A percentile compares a stretch with the other conserved stretches of the same genome.
Evolutionary conservation across 768 basidiomycete species (phyloP).

Genomic region (Chalciporus pseudorubinellus): DNA sequence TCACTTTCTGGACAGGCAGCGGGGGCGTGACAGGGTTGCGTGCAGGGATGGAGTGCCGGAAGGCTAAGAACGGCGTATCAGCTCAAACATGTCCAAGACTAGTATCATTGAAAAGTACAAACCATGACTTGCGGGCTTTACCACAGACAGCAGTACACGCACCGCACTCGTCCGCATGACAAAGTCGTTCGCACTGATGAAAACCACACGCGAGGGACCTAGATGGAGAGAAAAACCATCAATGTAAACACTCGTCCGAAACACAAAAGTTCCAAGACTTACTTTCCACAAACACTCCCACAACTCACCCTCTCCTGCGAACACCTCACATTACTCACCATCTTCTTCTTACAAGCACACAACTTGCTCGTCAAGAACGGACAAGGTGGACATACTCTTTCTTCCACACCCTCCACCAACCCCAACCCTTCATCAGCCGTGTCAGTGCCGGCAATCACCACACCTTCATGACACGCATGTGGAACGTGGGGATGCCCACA

Average conservation of each 20-base stretch:
- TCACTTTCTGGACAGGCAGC: slow-evolving; percentile 76
- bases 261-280: slow-evolving; percentile 23
- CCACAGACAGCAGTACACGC: slow-evolving; percentile 75
- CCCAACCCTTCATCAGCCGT: slow-evolving; percentile 25
- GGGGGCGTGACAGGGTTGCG: slow-evolving; percentile 83
- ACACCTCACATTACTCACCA: slow-evolving; percentile 76
- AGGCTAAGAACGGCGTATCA: slow-evolving; percentile 39
- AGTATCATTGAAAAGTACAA: slow-evolving; percentile 17
- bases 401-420: background rate
- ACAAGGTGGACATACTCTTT: slow-evolving; percentile 77
- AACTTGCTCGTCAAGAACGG: slow-evolving; percentile 71
- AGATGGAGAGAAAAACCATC: background rate
- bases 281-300: slow-evolving; percentile 79
- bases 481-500: slow-evolving; percentile 82
- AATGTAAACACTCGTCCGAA: background rate
- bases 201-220: slow-evolving; percentile 81
- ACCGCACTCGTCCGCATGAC: slow-evolving; percentile 84
- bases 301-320: slow-evolving; percentile 80
- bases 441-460: slow-evolving; percentile 28
- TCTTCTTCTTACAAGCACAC: slow-evolving; percentile 90
- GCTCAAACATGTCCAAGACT: background rate
- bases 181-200: slow-evolving; percentile 80
- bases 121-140: slow-evolving; percentile 86
- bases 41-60: slow-evolving; percentile 73
- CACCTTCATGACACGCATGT: slow-evolving; percentile 82